These are phyloP conservation scores for Exserohilum rostratum DNA, from an alignment of 2,329 filamentous ascomycete species.

Conservation along the genomic window DNA sequence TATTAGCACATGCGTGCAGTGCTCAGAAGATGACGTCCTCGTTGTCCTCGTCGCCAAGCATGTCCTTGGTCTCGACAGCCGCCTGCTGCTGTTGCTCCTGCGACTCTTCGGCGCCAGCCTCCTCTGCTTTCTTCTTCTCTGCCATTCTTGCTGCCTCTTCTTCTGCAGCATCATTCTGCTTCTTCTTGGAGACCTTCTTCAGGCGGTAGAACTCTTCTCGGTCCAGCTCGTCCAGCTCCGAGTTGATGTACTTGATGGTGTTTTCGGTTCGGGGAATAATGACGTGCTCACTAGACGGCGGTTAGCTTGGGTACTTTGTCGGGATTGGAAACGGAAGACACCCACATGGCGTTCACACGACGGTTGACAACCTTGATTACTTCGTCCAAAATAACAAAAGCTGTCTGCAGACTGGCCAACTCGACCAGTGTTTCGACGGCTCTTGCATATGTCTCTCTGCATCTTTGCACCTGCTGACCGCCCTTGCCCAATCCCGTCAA, in stretches of 20 bases:
- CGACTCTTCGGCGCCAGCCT: conserved; percentile 7
- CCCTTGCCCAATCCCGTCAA: conserved; percentile 95
- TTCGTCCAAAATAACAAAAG: conserved; percentile 96
- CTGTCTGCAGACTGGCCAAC: conserved; percentile 93
- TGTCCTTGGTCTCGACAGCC: conserved; percentile 61
- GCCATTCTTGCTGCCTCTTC: conserved; percentile 47
- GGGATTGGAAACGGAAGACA: conserved; percentile 22
- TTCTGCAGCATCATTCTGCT: conserved; percentile 58
- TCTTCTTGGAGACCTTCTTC: conserved; percentile 87
- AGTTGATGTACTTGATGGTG: conserved; percentile 99
- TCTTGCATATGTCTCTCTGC: conserved; percentile 91
- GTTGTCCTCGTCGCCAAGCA: conserved; percentile 77
- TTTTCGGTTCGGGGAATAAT: conserved; percentile 98
- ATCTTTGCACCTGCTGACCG: conserved; percentile 94
- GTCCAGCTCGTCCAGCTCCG: conserved; percentile 95
- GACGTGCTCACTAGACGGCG: conserved; percentile 72
- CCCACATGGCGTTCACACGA: conserved; percentile 94
- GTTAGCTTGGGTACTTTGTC: conserved; percentile 22
- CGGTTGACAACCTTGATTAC: conserved; percentile 99
- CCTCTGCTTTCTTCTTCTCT: conserved; percentile 47
- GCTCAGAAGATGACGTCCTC: conserved; percentile 82
- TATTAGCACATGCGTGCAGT: background rate
- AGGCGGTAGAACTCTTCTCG: conserved; percentile 97
- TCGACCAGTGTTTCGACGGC: conserved; percentile 96
- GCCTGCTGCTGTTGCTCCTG: conserved; percentile 42